Evolutionary conservation across 495 filamentous ascomycete genomes (phyloP), one percentile per base, ranked within the genome.

Genomic region (Sporormia fimetaria): DNA sequence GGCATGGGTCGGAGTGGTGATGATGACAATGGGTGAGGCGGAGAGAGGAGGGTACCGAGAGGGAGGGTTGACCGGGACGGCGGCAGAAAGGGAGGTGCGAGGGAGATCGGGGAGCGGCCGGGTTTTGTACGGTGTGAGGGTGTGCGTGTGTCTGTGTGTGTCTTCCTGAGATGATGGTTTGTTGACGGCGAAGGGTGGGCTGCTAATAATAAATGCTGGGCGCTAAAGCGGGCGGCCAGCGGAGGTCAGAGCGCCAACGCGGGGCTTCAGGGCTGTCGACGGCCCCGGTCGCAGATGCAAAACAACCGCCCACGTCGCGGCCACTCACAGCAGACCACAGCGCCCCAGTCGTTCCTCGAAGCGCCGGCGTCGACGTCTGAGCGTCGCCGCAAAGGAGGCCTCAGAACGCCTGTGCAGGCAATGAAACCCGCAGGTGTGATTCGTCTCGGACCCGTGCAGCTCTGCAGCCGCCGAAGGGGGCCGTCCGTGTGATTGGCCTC

Each of bases 401-500:
- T n/a, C n/a, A n/a, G n/a, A n/a, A n/a, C n/a, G n/a, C n/a, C n/a
- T n/a, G n/a, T n/a, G n/a, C n/a, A 18, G 22, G 14, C 33, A 38
- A 21, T 34, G 47, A 55, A 47, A 51, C 47, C 23, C n/a, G 22
- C 48, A 1, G 14, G 46, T 47, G 51, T 55, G 51, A 55, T 55
- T 40, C 29, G 51, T 26, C 32, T 51, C 37, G 18, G 6, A 42
- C 47, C 47, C 51, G 50, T 54, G 51, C 51, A 55, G 51, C 36
- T 21, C 31, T n/a, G n/a, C n/a, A n/a, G n/a, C n/a, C n/a, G n/a
- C 32, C 37, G 41, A 29, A 37, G 21, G 41, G 33, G 22, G 3
- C 3, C 21, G 33, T 10, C 34, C n/a, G n/a, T n/a, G 34, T 15
- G 16, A 14, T 16, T 2, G 21, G 9, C 10, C 20, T 32, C 47